phyloP scores from a whole-genome alignment of 768 basidiomycete genomes.

The Leccinum subtestaceum region DNA sequence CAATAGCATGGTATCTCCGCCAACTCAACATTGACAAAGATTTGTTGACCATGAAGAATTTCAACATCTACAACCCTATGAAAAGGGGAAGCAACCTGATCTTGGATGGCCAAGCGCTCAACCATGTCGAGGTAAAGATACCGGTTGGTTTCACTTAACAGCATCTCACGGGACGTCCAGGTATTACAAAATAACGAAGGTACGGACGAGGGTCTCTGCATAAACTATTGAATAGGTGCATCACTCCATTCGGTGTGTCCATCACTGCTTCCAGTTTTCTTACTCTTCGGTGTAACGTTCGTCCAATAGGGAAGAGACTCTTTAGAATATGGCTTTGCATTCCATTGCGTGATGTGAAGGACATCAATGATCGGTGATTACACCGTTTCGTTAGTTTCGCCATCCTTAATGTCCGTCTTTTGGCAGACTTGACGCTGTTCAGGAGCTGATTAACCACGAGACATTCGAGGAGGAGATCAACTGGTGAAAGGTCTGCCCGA shows the following conservation, averaged over 20 bases:
- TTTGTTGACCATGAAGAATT: conserved; percentile 92
- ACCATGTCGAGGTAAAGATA: conserved; percentile 80
- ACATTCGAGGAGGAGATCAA: conserved; percentile 75
- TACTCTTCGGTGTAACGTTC: conserved; percentile 8
- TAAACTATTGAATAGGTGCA: conserved; percentile 76
- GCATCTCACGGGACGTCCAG: conserved; percentile 33
- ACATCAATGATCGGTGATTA: conserved; percentile 83
- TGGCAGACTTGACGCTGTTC: conserved; percentile 87
- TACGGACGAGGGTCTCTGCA: conserved; percentile 88
- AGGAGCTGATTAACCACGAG: conserved; percentile 82
- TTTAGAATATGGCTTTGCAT: conserved; percentile 97
- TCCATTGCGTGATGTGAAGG: conserved; percentile 76
- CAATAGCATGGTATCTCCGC: conserved; percentile 91
- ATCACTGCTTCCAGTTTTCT: conserved; percentile 7
- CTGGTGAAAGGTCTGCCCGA: conserved; percentile 85
- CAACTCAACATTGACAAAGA: conserved; percentile 96
- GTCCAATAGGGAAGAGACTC: conserved; percentile 73
- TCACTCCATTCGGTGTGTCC: conserved; percentile 81
- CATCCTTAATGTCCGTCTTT: conserved; percentile 16
- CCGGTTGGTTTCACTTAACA: neutral
- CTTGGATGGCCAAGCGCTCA: conserved; percentile 91
- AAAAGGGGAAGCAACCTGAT: conserved; percentile 80
- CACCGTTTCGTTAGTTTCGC: conserved; percentile 10
- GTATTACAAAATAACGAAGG: conserved; percentile 92
- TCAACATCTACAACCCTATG: conserved; percentile 97